phyloP scores from a whole-genome alignment of 805 yeast genomes.

The Lachancea nothofagi region DNA sequence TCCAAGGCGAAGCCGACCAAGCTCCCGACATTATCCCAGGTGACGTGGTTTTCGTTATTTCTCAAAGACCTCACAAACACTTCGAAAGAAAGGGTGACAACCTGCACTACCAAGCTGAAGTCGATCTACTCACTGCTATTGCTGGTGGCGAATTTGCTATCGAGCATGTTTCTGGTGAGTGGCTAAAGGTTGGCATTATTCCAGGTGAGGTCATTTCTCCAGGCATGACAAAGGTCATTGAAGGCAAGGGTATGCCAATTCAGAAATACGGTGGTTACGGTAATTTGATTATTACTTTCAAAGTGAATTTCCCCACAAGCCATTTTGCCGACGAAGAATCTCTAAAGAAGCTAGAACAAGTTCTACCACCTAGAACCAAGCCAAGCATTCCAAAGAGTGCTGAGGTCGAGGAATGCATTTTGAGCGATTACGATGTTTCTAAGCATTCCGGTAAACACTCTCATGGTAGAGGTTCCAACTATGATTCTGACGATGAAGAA shows the following conservation, averaged over 20 bases:
- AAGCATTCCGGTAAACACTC: constrained; percentile 46
- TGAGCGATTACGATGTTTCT: constrained; percentile 61
- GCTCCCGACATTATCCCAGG: constrained; percentile 94
- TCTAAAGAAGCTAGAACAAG: constrained; percentile 62
- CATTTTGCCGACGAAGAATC: constrained; percentile 72
- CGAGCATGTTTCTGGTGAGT: constrained; percentile 89
- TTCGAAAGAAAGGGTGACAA: constrained; percentile 90
- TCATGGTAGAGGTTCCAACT: constrained; percentile 32
- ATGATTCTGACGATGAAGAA: constrained; percentile 57
- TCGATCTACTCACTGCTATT: constrained; percentile 88
- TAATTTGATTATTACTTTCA: constrained; percentile 78
- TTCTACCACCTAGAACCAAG: constrained; percentile 72
- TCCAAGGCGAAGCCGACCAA: constrained; percentile 96
- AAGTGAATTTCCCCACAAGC: constrained; percentile 77
- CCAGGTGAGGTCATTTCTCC: constrained; percentile 95
- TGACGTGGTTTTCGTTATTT: constrained; percentile 88
- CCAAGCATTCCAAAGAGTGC: constrained; percentile 62
- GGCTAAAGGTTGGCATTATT: constrained; percentile 70
- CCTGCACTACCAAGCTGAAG: constrained; percentile 74
- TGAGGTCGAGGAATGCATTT: constrained; percentile 73
- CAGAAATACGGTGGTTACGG: constrained; percentile 85
- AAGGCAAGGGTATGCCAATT: constrained; percentile 97
- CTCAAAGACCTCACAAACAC: constrained; percentile 77
- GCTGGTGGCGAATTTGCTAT: constrained; percentile 92
- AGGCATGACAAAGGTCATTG: constrained; percentile 71